Percentiles rank a stretch among this genome's conserved stretches.
These are phyloP conservation scores for Alternaria burnsii DNA, from an alignment of 2,329 filamentous ascomycete species.

Conservation along the genomic window DNA sequence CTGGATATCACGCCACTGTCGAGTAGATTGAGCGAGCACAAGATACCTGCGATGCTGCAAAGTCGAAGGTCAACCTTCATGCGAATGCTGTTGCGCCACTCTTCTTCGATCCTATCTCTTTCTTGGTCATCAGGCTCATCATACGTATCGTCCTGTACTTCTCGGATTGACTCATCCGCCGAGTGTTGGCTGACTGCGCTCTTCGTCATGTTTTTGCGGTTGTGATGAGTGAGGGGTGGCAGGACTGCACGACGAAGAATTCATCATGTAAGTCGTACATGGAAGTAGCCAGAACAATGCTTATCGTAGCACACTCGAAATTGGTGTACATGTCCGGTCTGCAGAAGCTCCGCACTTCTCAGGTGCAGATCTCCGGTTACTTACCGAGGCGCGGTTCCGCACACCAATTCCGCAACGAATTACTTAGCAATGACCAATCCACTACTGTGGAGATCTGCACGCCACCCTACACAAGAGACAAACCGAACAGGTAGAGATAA, in stretches of 20 bases:
- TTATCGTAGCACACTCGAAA: constrained; percentile 19
- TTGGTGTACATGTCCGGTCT: constrained; percentile 17
- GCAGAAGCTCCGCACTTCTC: constrained; percentile 15
- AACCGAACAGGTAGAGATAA: too few relatives aligned
- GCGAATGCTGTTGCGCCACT: constrained; percentile 60
- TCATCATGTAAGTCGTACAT: constrained; percentile 11
- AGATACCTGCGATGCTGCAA: constrained; percentile 74
- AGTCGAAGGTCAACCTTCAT: constrained; percentile 72
- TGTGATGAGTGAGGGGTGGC: constrained; percentile 1
- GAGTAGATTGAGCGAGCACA: constrained; percentile 74
- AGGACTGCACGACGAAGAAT: constrained; percentile 1
- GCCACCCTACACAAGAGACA: too few relatives aligned
- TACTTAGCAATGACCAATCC: constrained; percentile 19
- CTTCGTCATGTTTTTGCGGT: constrained; percentile 25
- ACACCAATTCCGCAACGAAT: constrained; percentile 11
- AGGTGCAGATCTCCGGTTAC: constrained; percentile 16
- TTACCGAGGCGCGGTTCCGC: constrained; percentile 15
- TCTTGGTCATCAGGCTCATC: constrained; percentile 14
- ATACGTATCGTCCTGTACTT: constrained; percentile 23
- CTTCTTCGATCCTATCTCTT: constrained; percentile 24
- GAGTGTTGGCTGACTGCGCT: constrained; percentile 22
- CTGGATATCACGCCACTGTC: constrained; percentile 75
- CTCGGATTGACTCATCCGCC: constrained; percentile 22
- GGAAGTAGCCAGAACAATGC: constrained; percentile 22
- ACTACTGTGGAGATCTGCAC: constrained; percentile 4